Base-by-base conservation (phyloP, 768 basidiomycete genomes). In the Naganishia onofrii region DNA sequence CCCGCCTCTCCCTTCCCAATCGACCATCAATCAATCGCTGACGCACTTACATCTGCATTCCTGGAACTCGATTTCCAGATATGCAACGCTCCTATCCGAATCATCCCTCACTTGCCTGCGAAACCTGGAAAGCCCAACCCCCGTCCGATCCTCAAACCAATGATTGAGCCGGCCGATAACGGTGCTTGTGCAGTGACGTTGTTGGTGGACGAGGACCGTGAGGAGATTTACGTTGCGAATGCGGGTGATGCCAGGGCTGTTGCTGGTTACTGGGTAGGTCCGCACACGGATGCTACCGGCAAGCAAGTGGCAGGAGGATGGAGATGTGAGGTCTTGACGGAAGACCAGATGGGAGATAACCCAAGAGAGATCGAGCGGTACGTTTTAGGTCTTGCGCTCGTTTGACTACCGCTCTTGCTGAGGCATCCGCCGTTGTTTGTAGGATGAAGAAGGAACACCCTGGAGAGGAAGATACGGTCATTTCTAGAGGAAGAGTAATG, bases 301-400 rank as follows among this genome's bases (percentile, higher is more conserved):
- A 38, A 34, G 3, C 83, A 84, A 65, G 55, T 56, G 15, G 17
- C 9, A 36, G 91, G 91, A 13, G 84, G 84, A 65, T 99, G 96
- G 96, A 86, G 88, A 55, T 90, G 93, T 34, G 92, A 96, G 78
- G 91, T 91, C n/a, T 84, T 99, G 71, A 92, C 87, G 32, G 93
- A 97, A 80, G 96, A 98, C 77, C 94, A 97, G 83, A 97, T 94
- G 8, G 96, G 93, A 46, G 87, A 92, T 73, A 97, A 93, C 78
- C 88, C 86, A 19, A 88, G 86, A 55, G 96, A 99, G 81, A 83
- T 89, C 29, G 85, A 85, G 79, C 87, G 93, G 94, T 93, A 74
- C 63, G 83, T 76, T 57, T 34, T 7, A 3, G 60, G 48, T n/a
- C 5, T 36, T 8, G 32, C 31, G 3, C 6, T 28, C 34, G 15